Base-by-base conservation (phyloP, 768 basidiomycete species). In the Suillus cothurnatus region DNA sequence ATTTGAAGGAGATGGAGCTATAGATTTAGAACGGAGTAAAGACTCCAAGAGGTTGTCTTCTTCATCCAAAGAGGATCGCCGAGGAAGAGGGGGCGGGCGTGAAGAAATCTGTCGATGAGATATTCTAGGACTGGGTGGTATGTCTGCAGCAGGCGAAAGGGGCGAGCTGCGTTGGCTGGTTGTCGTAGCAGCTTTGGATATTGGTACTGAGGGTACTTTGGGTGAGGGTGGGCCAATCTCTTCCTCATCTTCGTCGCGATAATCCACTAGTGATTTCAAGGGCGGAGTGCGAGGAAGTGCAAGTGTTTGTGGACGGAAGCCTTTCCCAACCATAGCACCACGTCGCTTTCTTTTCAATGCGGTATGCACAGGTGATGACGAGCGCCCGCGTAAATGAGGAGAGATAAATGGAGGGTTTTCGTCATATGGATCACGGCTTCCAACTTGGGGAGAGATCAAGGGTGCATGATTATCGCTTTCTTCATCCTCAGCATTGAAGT, bases 401-500 rank as follows among this genome's bases (percentile, higher is more conserved):
- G 76, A 72, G 66, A 79, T 72, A 59, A 74, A 71, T 23, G 76
- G 74, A 39, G 77, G 73, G 26, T 74, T 65, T 71, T 77, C 83
- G 21, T 83, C 81, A 39, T 83, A 80, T 21, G 4, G 19, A 19
- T 59, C 58, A 41, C 72, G 75, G 56, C 63, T 68, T 63, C 70
- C 76, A n/a, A 72, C 53, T n/a, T 65, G 73, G 5, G 68, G 49
- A 39, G 76, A 70, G 64, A 78, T 70, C 60, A 73, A 70, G n/a
- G 76, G 73, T 38, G 77, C 71, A n/a, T 74, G 66, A 69, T 76
- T 82, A 19, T 83, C 81, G 34, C 84, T 80, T 69, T 95, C 95
- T 50, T 94, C 92, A 67, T 95, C 94, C 47, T 93, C 92, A 34
- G 81, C 84, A 70, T 96, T 94, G 84, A 97, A 98, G 80, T 97